Conservation (phyloP, 345 rosid species). For the Turnera subulata region DNA sequence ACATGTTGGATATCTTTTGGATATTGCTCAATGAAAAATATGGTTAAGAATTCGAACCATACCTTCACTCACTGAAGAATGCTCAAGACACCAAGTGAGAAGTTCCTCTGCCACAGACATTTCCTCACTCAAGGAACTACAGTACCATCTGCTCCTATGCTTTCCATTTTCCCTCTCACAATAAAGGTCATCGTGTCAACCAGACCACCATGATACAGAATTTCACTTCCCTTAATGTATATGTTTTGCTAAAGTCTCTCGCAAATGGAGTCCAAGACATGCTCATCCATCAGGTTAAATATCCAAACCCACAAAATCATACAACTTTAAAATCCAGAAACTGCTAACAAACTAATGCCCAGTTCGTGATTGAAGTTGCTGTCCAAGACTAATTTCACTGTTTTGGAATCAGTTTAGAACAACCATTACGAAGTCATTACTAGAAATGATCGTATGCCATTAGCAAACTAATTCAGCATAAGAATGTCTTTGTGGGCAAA, state of each 20-base stretch:
- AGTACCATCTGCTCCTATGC: constrained; percentile 54
- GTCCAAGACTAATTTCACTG: too few relatives aligned
- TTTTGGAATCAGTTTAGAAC: too few relatives aligned
- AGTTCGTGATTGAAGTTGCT: background rate
- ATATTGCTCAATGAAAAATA: background rate
- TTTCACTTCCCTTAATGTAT: constrained; percentile 56
- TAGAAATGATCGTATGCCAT: too few relatives aligned
- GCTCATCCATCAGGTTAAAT: constrained; percentile 66
- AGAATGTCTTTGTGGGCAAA: too few relatives aligned
- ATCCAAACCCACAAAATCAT: constrained; percentile 56
- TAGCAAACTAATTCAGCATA: too few relatives aligned
- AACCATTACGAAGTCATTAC: too few relatives aligned
- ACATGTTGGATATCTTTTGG: background rate
- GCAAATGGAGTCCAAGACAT: constrained; percentile 62
- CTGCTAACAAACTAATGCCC: background rate
- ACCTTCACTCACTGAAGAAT: constrained; percentile 62
- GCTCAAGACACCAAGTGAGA: constrained; percentile 84
- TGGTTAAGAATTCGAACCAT: background rate
- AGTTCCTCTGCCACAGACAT: constrained; percentile 90
- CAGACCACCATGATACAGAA: constrained; percentile 50
- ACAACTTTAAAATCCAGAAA: background rate
- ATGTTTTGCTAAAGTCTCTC: constrained; percentile 70
- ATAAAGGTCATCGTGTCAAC: constrained; percentile 83
- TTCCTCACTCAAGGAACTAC: constrained; percentile 55
- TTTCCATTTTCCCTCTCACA: constrained; percentile 79